Evolutionary conservation across 1,139 yeast species (phyloP).

Genomic region (Meyerozyma sp.): DNA sequence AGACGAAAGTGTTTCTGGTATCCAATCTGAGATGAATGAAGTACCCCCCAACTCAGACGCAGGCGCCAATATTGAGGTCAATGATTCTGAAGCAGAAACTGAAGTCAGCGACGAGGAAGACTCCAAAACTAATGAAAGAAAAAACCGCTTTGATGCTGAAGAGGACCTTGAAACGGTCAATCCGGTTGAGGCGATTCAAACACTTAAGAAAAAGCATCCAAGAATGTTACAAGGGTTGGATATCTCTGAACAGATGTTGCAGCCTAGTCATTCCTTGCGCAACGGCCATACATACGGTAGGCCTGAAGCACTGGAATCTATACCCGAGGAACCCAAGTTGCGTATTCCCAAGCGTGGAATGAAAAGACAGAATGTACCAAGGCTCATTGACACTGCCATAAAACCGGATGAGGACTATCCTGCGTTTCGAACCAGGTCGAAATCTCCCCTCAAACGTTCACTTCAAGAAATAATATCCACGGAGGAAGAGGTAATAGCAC

Average conservation of each 20-base stretch:
- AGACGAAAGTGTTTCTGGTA: neutral
- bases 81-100: neutral
- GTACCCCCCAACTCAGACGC: neutral
- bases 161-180: neutral
- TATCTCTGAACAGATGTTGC: neutral
- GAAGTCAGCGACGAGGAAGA: neutral
- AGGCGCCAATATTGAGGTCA: neutral
- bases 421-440: constrained; percentile 36
- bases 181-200: neutral
- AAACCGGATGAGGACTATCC: constrained; percentile 20
- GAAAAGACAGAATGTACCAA: neutral
- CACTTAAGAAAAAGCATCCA: neutral
- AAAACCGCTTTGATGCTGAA: neutral
- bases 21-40: neutral
- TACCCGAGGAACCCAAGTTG: neutral
- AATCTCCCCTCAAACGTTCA: constrained; percentile 34
- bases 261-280: neutral
- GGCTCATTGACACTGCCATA: neutral
- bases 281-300: neutral
- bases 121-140: neutral
- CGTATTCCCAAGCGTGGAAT: neutral
- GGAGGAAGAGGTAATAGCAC: constrained; percentile 14
- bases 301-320: neutral
- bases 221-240: neutral
- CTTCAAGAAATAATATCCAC: constrained; percentile 22